Evolutionary conservation across 208 protist genomes (phyloP).

Genomic region (Trichomonas tenax): DNA sequence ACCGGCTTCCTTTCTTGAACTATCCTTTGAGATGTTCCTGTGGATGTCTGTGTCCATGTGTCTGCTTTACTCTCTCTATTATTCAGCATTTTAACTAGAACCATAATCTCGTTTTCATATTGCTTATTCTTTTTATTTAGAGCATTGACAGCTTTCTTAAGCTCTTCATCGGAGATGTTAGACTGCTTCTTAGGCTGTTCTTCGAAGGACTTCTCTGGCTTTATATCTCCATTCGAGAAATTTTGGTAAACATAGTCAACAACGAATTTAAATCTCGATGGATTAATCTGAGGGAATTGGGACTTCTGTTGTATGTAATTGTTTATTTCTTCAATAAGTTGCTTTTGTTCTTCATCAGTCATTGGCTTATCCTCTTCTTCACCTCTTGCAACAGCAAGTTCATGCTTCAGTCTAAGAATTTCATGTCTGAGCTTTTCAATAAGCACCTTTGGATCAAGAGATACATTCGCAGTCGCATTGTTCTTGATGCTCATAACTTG

Average conservation of each 20-base stretch:
- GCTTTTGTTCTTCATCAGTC: not conserved
- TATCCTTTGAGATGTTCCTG: not conserved
- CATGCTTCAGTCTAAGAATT: not conserved
- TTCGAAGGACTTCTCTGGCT: not conserved
- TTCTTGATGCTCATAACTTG: constrained; percentile 11
- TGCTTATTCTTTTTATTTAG: not conserved
- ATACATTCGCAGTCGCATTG: not conserved
- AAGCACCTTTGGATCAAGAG: not conserved
- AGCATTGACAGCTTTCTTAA: not conserved
- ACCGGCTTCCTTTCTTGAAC: not conserved
- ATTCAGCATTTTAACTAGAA: not conserved
- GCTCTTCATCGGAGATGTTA: not conserved
- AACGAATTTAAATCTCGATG: not conserved
- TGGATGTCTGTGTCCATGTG: not conserved
- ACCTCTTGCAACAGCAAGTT: not conserved
- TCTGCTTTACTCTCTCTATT: not conserved
- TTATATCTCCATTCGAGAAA: not conserved
- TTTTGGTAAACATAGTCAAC: not conserved
- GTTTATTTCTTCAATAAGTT: not conserved
- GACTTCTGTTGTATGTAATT: not conserved
- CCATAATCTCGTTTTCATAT: not conserved
- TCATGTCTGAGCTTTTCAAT: not conserved
- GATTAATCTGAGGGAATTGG: not conserved
- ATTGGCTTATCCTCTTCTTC: constrained; percentile 2
- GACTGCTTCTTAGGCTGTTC: too few relatives aligned